A percentile compares a stretch with the other conserved stretches of the same genome.
phyloP scores from a whole-genome alignment of 1,284 basidiomycete genomes.

The Cutaneotrichosporon curvatum region DNA sequence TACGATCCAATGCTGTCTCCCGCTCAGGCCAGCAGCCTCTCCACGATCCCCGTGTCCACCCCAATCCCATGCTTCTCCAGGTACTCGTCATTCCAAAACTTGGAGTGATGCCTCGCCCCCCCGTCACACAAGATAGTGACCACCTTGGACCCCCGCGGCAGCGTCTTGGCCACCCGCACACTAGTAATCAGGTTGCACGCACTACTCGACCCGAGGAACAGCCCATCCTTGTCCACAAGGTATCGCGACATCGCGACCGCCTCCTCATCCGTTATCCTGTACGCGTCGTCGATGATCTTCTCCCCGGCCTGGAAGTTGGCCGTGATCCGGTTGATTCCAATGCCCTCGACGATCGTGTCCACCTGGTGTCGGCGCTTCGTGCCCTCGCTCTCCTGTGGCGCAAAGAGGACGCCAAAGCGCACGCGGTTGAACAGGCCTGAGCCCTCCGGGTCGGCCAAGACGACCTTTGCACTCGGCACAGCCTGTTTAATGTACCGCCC shows the following conservation, averaged over 20 bases:
- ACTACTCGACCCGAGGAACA: constrained; percentile 92
- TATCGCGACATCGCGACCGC: constrained; percentile 88
- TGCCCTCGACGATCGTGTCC: constrained; percentile 70
- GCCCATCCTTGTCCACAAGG: constrained; percentile 77
- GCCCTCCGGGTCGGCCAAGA: constrained; percentile 81
- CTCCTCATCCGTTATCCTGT: constrained; percentile 81
- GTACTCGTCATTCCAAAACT: constrained; percentile 74
- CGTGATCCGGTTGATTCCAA: constrained; percentile 59
- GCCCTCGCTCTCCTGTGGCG: constrained; percentile 83
- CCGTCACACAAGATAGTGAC: constrained; percentile 89
- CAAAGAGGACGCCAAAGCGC: constrained; percentile 90
- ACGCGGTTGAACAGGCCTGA: constrained; percentile 94
- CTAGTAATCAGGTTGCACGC: constrained; percentile 92
- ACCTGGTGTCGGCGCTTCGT: constrained; percentile 73
- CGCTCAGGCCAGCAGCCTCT: constrained; percentile 14
- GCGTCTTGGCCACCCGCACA: constrained; percentile 64
- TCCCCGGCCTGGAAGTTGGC: constrained; percentile 76
- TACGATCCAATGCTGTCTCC: too few relatives aligned
- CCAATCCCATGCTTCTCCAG: constrained; percentile 58
- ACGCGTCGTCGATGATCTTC: constrained; percentile 75
- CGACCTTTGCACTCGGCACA: constrained; percentile 55
- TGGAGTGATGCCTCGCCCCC: constrained; percentile 77
- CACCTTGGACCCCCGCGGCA: constrained; percentile 58
- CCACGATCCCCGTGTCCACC: constrained; percentile 41
- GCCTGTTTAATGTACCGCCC: constrained; percentile 63